These are phyloP conservation scores for Mortierella sp. DNA, from an alignment of 371 early-diverging fungal species.

Conservation along the genomic window DNA sequence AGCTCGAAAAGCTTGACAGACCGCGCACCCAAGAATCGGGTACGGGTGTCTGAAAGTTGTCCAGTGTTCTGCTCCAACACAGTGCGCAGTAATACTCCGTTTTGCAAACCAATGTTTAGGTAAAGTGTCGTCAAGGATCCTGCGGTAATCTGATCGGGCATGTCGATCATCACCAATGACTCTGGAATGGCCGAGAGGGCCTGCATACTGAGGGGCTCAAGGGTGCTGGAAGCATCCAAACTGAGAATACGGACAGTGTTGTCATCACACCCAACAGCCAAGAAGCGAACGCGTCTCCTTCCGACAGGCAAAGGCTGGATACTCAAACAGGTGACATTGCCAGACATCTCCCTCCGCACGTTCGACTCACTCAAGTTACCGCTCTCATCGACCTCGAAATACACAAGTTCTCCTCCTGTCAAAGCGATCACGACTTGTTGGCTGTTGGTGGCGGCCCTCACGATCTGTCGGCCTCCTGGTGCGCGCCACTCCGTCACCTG, in stretches of 20 bases:
- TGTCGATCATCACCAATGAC: slow-evolving; percentile 80
- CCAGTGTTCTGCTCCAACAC: slow-evolving; percentile 89
- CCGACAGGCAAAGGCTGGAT: slow-evolving; percentile 89
- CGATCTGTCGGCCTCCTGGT: slow-evolving; percentile 80
- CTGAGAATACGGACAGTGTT: slow-evolving; percentile 91
- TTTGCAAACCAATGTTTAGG: slow-evolving; percentile 90
- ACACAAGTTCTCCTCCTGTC: slow-evolving; percentile 87
- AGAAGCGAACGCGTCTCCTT: slow-evolving; percentile 81
- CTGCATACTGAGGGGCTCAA: slow-evolving; percentile 85
- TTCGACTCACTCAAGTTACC: slow-evolving; percentile 93
- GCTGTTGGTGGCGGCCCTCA: slow-evolving; percentile 85
- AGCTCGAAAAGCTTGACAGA: slow-evolving; percentile 86
- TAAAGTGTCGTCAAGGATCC: slow-evolving; percentile 75
- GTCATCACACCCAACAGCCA: slow-evolving; percentile 95
- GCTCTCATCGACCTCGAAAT: slow-evolving; percentile 92
- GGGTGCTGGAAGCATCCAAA: slow-evolving; percentile 84
- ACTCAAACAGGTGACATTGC: slow-evolving; percentile 81
- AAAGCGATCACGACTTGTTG: slow-evolving; percentile 90
- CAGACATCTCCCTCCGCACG: slow-evolving; percentile 80
- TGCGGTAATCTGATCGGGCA: slow-evolving; percentile 78
- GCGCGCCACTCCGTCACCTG: slow-evolving; percentile 96
- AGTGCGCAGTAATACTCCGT: slow-evolving; percentile 93
- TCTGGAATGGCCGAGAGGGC: slow-evolving; percentile 69
- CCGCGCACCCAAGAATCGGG: slow-evolving; percentile 90
- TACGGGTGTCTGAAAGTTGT: slow-evolving; percentile 87